Evolutionary conservation across 1,284 basidiomycete genomes (phyloP).

Genomic region (Malassezia sympodialis): DNA sequence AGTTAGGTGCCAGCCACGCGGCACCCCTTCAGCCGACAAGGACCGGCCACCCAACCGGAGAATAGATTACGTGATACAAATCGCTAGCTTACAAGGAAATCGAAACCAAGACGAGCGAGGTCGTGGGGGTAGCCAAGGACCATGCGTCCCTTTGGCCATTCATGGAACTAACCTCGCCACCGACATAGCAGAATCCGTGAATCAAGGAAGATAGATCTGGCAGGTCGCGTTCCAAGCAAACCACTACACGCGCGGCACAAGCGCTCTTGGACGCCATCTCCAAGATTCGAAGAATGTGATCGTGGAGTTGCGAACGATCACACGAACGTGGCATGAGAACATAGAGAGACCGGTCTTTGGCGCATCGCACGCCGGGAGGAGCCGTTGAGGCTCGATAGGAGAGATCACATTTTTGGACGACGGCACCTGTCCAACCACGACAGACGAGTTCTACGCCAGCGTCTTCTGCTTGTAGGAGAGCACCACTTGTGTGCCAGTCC

Average conservation of each 20-base stretch:
- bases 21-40: neutral
- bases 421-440: conserved; percentile 34
- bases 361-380: conserved; percentile 1
- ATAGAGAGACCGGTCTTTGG: conserved; percentile 26
- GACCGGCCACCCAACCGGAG: neutral
- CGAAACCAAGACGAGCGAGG: conserved; percentile 5
- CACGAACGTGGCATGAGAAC: conserved; percentile 31
- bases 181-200: conserved; percentile 40
- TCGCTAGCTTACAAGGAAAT: conserved; percentile 7
- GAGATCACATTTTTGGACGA: conserved; percentile 14
- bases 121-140: neutral
- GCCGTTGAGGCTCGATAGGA: conserved; percentile 1
- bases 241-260: conserved; percentile 27
- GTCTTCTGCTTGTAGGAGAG: conserved; percentile 20
- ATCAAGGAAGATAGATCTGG: conserved; percentile 28
- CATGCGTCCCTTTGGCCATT: conserved; percentile 8
- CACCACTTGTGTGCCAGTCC: conserved; percentile 18
- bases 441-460: conserved; percentile 36
- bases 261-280: conserved; percentile 35
- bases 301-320: conserved; percentile 25
- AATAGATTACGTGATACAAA: neutral
- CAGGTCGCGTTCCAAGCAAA: conserved; percentile 26
- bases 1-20: neutral
- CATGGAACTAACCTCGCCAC: conserved; percentile 27
- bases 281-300: conserved; percentile 32